Conservation (phyloP, 2,329 filamentous ascomycete genomes). For the Aspergillus puulaauensis region DNA sequence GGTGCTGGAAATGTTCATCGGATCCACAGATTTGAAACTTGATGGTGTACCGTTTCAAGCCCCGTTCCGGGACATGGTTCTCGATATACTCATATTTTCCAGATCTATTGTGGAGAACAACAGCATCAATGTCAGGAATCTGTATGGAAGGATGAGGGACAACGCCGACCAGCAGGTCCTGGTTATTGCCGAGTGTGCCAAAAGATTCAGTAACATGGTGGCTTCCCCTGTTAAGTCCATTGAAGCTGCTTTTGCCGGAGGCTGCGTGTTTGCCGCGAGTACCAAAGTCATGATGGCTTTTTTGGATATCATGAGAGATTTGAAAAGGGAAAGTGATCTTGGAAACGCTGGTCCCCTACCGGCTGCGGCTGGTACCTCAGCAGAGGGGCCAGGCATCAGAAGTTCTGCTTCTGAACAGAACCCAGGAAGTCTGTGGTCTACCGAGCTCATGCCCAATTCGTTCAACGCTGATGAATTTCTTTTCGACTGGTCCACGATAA, state of each 20-base stretch:
- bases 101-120: constrained; percentile 20
- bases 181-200: constrained; percentile 4
- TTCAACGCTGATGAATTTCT: too few relatives aligned
- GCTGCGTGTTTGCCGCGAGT: constrained; percentile 16
- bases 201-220: too few relatives aligned
- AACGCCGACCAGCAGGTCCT: constrained; percentile 9
- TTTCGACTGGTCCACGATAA: too few relatives aligned
- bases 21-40: background rate
- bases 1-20: background rate
- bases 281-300: constrained; percentile 6
- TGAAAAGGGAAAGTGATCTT: background rate
- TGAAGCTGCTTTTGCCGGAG: constrained; percentile 13
- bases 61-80: constrained; percentile 4
- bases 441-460: too few relatives aligned
- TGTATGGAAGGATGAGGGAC: constrained; percentile 2
- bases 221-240: background rate
- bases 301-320: background rate
- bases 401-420: too few relatives aligned
- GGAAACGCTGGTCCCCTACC: background rate
- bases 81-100: constrained; percentile 9
- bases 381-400: too few relatives aligned
- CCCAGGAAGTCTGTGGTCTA: too few relatives aligned
- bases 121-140: constrained; percentile 6
- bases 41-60: constrained; percentile 2
- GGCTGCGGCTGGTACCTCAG: too few relatives aligned